Evolutionary conservation across 164 flowering plant species (phyloP).

Genomic region (Kalanchoe fedtschenkoi): DNA sequence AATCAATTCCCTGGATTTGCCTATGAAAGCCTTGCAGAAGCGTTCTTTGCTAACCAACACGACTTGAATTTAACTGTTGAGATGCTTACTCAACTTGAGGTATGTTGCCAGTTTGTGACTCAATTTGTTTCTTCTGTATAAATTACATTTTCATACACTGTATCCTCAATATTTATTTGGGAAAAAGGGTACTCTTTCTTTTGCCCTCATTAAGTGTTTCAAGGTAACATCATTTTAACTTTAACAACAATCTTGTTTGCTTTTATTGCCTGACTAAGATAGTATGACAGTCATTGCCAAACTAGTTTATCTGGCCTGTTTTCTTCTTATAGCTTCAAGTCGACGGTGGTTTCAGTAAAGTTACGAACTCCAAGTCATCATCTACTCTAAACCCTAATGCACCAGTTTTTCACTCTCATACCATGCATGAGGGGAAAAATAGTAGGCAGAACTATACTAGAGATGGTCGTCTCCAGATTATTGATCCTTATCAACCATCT

Average conservation of each 20-base stretch:
- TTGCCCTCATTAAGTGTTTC: background rate
- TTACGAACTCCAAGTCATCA: background rate
- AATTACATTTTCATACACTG: background rate
- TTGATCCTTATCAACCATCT: background rate
- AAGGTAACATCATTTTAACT: background rate
- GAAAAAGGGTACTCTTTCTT: background rate
- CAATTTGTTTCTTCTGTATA: background rate
- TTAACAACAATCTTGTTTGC: background rate
- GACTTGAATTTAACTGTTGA: slow-evolving; percentile 81
- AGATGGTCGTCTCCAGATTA: background rate
- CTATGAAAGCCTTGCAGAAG: slow-evolving; percentile 88
- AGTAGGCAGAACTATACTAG: background rate
- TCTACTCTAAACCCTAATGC: slow-evolving; percentile 5
- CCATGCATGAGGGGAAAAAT: background rate
- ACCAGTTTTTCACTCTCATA: background rate
- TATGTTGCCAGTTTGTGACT: slow-evolving; percentile 11
- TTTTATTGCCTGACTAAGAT: background rate
- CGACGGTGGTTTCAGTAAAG: background rate
- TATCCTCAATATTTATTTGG: background rate
- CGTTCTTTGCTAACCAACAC: slow-evolving; percentile 73
- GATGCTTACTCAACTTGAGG: slow-evolving; percentile 97
- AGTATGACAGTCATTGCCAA: background rate
- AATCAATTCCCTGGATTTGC: slow-evolving; percentile 92
- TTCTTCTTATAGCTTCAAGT: slow-evolving; percentile 1
- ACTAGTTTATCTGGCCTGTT: background rate